Evolutionary conservation across 352 stramenopile species (phyloP), one percentile per base, ranked within the genome.

Genomic region (Pythium chondricola): DNA sequence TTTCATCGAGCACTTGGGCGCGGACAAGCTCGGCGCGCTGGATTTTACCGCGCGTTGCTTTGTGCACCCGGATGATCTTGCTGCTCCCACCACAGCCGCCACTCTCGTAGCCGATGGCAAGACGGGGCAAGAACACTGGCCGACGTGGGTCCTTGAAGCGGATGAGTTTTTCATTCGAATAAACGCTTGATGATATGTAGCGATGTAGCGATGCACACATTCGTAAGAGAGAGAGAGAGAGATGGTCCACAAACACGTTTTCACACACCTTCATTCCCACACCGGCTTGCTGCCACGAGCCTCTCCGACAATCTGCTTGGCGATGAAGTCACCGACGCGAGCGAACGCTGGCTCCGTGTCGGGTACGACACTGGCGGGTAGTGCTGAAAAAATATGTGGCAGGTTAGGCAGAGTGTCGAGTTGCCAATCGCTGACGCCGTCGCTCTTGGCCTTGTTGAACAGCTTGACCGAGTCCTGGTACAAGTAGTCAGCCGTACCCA

Each of bases 361-460:
- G 14, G 69, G 69, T 35, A 81, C 45, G 22, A 83, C 41, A 10
- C 52, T 63, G 2, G 43, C 47, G 35, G 72, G 67, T 9, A 81
- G 63, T 9, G 71, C 49, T 2, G 58, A 21, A 51, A 79, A 81
- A 0, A 70, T 57, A 43, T 81, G 72, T 9, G 62, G 54, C 31
- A 83, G 30, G 25, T 63, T 41, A 7, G 67, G 43, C 16, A 76
- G 67, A 9, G 72, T 51, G 39, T 79, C 63, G 6, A 84, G 18
- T 37, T 71, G 63, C 69, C 69, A 80, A 43, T 74, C 59, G 2
- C 35, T 52, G 10, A 64, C 53, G 4, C 65, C 68, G 37, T 82
- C 69, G 1, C 43, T 40, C 38, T 63, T 22, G 24, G 61, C 62
- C 37, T 77, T 81, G n/a, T 50, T 45, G 1, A 49, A 45, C 0